Conservation (phyloP, 2,329 filamentous ascomycete genomes). For the Leptographium galeiforme region DNA sequence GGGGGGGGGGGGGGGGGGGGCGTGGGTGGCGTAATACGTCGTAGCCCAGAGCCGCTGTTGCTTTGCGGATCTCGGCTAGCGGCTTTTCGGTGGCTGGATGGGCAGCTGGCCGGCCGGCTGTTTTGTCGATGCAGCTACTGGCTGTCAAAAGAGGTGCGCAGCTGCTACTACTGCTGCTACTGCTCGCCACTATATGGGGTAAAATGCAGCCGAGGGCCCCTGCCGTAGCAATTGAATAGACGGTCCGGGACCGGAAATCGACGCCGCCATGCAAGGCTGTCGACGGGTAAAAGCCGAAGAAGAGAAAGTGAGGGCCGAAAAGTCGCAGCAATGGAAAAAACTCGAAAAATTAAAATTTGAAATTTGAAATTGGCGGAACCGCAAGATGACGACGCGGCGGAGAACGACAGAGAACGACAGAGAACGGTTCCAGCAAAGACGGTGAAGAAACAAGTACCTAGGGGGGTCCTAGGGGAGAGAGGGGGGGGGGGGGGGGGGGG, state of each 20-base stretch:
- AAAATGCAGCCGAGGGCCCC: too few relatives aligned
- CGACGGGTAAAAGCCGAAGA: not conserved
- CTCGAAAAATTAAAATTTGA: too few relatives aligned
- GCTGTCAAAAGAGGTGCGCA: not conserved
- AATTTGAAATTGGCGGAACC: too few relatives aligned
- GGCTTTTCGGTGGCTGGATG: not conserved
- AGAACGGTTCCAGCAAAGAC: not conserved
- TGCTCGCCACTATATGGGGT: not conserved
- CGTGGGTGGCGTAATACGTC: not conserved
- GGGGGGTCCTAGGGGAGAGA: too few relatives aligned
- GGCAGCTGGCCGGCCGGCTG: not conserved
- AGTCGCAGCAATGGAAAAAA: not conserved
- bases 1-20: too few relatives aligned
- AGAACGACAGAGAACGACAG: not conserved
- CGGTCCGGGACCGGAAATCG: slow-evolving; percentile 1
- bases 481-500: too few relatives aligned
- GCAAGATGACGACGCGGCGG: not conserved
- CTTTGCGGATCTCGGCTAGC: not conserved
- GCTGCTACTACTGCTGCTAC: not conserved
- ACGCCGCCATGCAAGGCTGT: slow-evolving; percentile 2
- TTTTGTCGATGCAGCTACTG: not conserved
- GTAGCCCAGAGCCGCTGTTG: not conserved
- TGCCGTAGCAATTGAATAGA: not conserved
- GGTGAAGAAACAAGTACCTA: not conserved
- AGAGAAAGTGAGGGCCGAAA: not conserved